A percentile compares a stretch with the other conserved stretches of the same genome.
Conservation (phyloP, 345 rosid species). For the Psidium guajava region DNA sequence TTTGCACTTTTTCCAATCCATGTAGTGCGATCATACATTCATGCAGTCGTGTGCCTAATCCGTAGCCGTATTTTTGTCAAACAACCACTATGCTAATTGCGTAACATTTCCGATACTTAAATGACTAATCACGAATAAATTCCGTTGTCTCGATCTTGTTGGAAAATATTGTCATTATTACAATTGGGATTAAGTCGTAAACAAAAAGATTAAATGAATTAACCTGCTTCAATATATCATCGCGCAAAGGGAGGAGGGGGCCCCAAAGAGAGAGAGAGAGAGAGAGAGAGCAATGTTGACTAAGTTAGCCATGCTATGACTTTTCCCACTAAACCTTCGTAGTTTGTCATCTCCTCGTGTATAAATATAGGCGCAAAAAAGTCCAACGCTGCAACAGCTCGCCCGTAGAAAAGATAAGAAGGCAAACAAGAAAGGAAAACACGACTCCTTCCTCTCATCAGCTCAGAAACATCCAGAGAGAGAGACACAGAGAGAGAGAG, state of each 20-base stretch:
- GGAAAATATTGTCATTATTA: neutral
- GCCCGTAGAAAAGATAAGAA: neutral
- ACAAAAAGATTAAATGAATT: neutral
- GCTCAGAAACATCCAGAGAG: neutral
- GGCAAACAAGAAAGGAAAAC: neutral
- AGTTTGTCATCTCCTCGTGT: neutral
- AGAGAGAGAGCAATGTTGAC: neutral
- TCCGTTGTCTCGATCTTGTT: too few relatives aligned
- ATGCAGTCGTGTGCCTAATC: too few relatives aligned
- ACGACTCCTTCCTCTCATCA: neutral
- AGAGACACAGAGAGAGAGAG: neutral
- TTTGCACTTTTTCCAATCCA: neutral
- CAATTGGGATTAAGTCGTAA: neutral
- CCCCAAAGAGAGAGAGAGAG: too few relatives aligned
- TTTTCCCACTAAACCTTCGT: neutral
- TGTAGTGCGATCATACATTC: neutral
- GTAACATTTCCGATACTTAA: neutral
- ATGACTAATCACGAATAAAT: neutral
- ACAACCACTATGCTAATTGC: neutral
- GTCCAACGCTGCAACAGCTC: neutral
- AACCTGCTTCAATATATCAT: too few relatives aligned
- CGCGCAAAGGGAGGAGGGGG: neutral
- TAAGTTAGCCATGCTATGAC: neutral
- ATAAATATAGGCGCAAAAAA: neutral
- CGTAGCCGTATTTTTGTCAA: neutral